These are phyloP conservation scores for Thinopyrum obtusiflorum DNA, from an alignment of 202 grass and related monocot species.

Conservation along the genomic window DNA sequence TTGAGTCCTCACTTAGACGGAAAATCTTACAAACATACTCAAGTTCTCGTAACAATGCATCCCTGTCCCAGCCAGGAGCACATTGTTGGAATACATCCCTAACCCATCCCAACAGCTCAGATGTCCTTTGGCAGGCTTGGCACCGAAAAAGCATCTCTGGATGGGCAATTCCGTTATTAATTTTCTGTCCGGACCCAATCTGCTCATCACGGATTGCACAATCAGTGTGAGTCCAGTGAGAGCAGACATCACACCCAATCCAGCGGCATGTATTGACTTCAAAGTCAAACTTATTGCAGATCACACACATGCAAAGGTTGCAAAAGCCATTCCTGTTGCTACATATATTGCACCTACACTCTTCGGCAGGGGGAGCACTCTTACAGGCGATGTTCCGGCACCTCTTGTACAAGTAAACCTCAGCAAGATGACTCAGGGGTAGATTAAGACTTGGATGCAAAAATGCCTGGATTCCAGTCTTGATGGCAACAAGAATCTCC, in stretches of 20 bases:
- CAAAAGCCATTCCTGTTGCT: constrained; percentile 80
- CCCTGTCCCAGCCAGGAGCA: constrained; percentile 82
- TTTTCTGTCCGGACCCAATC: constrained; percentile 72
- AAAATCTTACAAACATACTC: constrained; percentile 97
- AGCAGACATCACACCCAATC: constrained; percentile 95
- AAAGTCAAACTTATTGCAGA: constrained; percentile 99
- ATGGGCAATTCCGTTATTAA: constrained; percentile 57
- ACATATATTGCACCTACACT: constrained; percentile 85
- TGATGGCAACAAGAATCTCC: constrained; percentile 88
- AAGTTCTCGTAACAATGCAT: constrained; percentile 70
- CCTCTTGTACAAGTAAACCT: constrained; percentile 98
- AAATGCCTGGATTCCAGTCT: constrained; percentile 97
- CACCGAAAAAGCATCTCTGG: constrained; percentile 93
- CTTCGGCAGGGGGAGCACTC: constrained; percentile 80
- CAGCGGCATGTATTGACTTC: constrained; percentile 98
- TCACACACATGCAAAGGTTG: constrained; percentile 98
- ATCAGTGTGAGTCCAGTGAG: constrained; percentile 93
- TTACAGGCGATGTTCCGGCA: constrained; percentile 96
- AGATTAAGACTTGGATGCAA: no score
- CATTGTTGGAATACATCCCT: constrained; percentile 98
- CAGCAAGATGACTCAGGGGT: no score
- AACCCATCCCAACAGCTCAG: constrained; percentile 90
- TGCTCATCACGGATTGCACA: constrained; percentile 79
- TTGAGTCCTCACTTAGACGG: constrained; percentile 72
- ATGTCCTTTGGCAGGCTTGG: constrained; percentile 83